Evolutionary conservation across 768 basidiomycete species (phyloP), one percentile per base, ranked within the genome.

Genomic region (Agaricus sinodeliciosus): DNA sequence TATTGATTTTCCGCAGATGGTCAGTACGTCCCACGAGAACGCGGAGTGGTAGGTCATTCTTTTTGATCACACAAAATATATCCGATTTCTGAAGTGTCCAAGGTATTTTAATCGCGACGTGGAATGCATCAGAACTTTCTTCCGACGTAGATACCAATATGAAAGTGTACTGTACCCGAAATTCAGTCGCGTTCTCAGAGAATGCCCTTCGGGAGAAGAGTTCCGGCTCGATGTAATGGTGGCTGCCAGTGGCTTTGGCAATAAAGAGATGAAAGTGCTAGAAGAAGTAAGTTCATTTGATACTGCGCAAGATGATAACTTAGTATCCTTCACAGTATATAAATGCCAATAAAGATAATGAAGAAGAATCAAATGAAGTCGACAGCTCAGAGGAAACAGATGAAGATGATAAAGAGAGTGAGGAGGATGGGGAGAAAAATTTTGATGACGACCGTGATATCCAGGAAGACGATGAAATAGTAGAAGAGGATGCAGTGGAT

Each of bases 21-120:
- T 98, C 68, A 92, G 89, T 74, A 94, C 90, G 25, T 89, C 93
- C 43, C 96, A 99, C 59, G 82, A 84, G 61, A 96, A 99, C 65
- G 96, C 96, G 4, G 96, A 98, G 72, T 96, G 88, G 92, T 93
- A 60, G 67, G 83, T 59, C 35, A 13, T 48, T 28, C 41, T 45
- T 43, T 34, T 35, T 44, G 42, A 54, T 50, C 55, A 55, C 49
- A 43, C 43, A n/a, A 16, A 31, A 11, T 31, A 31, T 51, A 48
- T 11, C 54, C 51, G 54, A 50, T 48, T 35, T 28, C 55, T 49
- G 34, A 8, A 43, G 58, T 26, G n/a, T 54, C 22, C 52, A 57
- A 95, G 94, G 91, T 99, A 96, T 72, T 99, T 99, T 72, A 95
- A 98, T 68, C 85, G 96, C 18, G 96, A 99, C 68, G 96, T 99